Evolutionary conservation across 164 flowering plant species (phyloP).

Genomic region (Cinnamomum micranthum): DNA sequence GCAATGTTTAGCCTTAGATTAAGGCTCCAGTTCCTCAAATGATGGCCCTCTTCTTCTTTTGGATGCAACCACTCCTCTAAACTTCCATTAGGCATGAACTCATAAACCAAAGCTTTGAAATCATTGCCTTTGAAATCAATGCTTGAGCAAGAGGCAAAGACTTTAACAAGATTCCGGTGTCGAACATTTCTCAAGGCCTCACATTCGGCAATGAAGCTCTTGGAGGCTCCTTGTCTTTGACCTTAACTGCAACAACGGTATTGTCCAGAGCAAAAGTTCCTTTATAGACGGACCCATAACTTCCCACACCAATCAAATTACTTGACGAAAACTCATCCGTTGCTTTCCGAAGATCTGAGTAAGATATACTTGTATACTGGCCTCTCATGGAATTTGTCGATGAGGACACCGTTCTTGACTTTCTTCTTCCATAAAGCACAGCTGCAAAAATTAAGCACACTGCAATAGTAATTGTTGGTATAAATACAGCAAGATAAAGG

Average conservation of each 20-base stretch:
- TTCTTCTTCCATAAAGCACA: not conserved
- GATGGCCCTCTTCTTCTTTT: too few species aligned
- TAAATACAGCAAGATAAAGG: not conserved
- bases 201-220: slow-evolving; percentile 18
- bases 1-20: too few species aligned
- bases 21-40: too few species aligned
- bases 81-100: slow-evolving; percentile 17
- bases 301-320: slow-evolving; percentile 15
- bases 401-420: not conserved
- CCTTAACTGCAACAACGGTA: slow-evolving; percentile 9
- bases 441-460: not conserved
- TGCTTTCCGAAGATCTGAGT: slow-evolving; percentile 12
- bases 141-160: slow-evolving; percentile 11
- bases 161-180: slow-evolving; percentile 9
- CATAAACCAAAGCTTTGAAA: slow-evolving; percentile 14
- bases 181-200: slow-evolving; percentile 1
- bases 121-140: slow-evolving; percentile 11
- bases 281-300: slow-evolving; percentile 13
- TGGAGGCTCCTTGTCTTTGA: slow-evolving; percentile 11
- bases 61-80: slow-evolving; percentile 17
- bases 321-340: slow-evolving; percentile 4
- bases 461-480: not conserved
- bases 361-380: not conserved
- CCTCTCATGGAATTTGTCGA: not conserved
- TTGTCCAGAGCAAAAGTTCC: not conserved